phyloP scores from a whole-genome alignment of 495 filamentous ascomycete genomes.

The Aspergillus diversus region DNA sequence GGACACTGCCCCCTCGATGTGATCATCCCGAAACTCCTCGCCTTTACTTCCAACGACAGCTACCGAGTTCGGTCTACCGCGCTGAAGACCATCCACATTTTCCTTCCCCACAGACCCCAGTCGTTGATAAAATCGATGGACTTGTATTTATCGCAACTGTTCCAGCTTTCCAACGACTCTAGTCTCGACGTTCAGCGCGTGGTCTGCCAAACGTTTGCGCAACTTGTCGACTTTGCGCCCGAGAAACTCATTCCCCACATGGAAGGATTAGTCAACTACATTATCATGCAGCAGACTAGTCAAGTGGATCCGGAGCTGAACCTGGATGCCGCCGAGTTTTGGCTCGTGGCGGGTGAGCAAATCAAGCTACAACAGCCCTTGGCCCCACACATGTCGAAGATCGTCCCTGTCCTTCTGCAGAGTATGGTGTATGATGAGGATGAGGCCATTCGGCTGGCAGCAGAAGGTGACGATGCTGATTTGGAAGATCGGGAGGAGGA shows the following conservation, averaged over 20 bases:
- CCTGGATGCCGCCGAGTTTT: constrained; percentile 96
- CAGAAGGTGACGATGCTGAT: constrained; percentile 86
- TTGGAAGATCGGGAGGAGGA: constrained; percentile 88
- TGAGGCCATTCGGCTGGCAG: constrained; percentile 82
- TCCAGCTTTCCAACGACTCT: constrained; percentile 74
- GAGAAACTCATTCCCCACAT: constrained; percentile 91
- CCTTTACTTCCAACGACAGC: constrained; percentile 75
- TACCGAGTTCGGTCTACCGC: constrained; percentile 78
- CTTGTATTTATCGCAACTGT: constrained; percentile 76
- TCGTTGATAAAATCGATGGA: constrained; percentile 78
- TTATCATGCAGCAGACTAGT: constrained; percentile 83
- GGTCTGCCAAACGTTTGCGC: constrained; percentile 91
- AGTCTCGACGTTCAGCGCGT: constrained; percentile 81
- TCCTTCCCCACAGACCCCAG: constrained; percentile 79
- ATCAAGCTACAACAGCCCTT: constrained; percentile 71
- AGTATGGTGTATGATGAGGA: constrained; percentile 98
- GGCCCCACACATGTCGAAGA: constrained; percentile 76
- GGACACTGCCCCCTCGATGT: constrained; percentile 85
- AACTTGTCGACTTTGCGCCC: constrained; percentile 86
- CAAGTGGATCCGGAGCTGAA: constrained; percentile 86
- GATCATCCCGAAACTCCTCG: constrained; percentile 87
- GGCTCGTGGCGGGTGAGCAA: constrained; percentile 92
- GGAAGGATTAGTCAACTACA: constrained; percentile 87
- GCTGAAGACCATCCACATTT: constrained; percentile 85
- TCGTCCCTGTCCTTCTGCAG: constrained; percentile 87